phyloP scores from a whole-genome alignment of 768 basidiomycete species.

The Kwoniella europaea region DNA sequence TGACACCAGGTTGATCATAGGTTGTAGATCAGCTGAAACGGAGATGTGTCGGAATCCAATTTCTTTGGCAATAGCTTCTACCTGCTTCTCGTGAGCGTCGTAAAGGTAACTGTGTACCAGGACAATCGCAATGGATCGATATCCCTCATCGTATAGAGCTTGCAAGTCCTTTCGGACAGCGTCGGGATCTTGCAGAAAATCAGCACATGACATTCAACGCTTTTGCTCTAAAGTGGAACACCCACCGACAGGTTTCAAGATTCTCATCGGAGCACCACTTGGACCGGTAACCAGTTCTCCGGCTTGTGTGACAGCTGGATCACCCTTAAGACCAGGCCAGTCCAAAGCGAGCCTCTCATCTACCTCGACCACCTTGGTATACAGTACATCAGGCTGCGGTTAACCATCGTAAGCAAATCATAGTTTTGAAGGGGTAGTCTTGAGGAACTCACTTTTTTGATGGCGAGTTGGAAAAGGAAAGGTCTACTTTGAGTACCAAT shows the following conservation, averaged over 20 bases:
- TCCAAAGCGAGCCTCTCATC: constrained; percentile 80
- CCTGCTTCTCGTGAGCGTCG: constrained; percentile 76
- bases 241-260: constrained; percentile 73
- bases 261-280: constrained; percentile 82
- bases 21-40: constrained; percentile 67
- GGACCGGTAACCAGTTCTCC: constrained; percentile 73
- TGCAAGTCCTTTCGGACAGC: constrained; percentile 68
- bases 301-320: constrained; percentile 22
- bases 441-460: constrained; percentile 64
- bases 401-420: constrained; percentile 73
- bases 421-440: constrained; percentile 66
- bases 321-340: constrained; percentile 50
- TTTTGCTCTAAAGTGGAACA: background rate
- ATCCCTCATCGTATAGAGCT: constrained; percentile 75
- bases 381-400: constrained; percentile 34
- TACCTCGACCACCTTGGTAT: constrained; percentile 67
- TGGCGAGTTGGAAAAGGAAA: constrained; percentile 75
- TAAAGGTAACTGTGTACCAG: constrained; percentile 63
- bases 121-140: constrained; percentile 62
- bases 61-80: constrained; percentile 74
- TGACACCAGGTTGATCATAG: constrained; percentile 53
- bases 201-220: background rate
- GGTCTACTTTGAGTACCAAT: constrained; percentile 65
- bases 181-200: constrained; percentile 62
- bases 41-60: constrained; percentile 81